These are phyloP conservation scores for Alternaria dauci DNA, from an alignment of 2,329 filamentous ascomycete species.

Conservation along the genomic window DNA sequence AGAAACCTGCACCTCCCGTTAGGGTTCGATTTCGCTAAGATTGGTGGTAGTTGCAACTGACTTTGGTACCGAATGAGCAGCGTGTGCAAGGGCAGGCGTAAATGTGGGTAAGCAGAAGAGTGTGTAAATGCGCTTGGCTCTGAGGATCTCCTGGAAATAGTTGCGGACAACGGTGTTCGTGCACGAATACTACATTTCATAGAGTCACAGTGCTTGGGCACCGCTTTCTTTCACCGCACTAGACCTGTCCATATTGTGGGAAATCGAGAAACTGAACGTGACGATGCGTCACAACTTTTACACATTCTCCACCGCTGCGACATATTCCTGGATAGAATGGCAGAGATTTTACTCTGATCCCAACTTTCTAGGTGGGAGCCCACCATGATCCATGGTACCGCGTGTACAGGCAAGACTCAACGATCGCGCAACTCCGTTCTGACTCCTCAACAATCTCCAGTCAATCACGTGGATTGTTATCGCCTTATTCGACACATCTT, in stretches of 20 bases:
- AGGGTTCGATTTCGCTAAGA: neutral
- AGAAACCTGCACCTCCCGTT: neutral
- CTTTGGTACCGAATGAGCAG: neutral
- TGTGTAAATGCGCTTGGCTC: no score
- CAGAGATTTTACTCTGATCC: neutral
- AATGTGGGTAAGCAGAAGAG: neutral
- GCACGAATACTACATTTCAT: neutral
- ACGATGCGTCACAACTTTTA: neutral
- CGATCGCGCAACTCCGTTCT: neutral
- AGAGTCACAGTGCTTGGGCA: neutral
- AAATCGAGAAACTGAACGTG: neutral
- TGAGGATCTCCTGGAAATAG: neutral
- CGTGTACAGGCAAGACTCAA: neutral
- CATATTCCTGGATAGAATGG: neutral
- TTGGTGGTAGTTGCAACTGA: neutral
- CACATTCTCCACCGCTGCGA: neutral
- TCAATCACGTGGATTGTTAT: neutral
- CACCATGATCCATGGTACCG: neutral
- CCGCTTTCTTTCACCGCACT: neutral
- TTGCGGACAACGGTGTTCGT: neutral
- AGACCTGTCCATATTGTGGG: neutral
- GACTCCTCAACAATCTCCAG: neutral
- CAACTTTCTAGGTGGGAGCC: neutral
- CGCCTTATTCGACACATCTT: neutral
- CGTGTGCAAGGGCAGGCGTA: neutral